Evolutionary conservation across 139 green algal species (phyloP).

Genomic region (Haematococcus lacustris): DNA sequence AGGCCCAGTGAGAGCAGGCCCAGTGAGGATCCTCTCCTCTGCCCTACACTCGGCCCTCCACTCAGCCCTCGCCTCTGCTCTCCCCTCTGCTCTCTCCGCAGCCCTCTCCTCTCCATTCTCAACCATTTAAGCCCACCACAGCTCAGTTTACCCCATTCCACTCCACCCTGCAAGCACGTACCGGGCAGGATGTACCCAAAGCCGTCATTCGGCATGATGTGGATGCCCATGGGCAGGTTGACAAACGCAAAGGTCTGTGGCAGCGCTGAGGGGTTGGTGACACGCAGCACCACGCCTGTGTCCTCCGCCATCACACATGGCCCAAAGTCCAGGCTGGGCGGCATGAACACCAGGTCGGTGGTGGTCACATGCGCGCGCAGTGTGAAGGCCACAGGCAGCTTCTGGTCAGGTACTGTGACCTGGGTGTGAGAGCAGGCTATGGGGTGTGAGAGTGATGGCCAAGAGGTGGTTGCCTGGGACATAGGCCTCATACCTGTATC

Average conservation of each 20-base stretch:
- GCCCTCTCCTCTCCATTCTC: no score
- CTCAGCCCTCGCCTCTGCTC: no score
- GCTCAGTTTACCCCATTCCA: no score
- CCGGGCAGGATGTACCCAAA: constrained; percentile 52
- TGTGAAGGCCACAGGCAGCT: constrained; percentile 40
- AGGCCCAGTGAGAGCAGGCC: no score
- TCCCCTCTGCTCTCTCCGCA: no score
- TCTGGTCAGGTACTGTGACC: constrained; percentile 43
- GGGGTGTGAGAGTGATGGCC: background rate
- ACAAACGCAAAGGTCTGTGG: constrained; percentile 52
- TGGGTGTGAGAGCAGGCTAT: constrained; percentile 5
- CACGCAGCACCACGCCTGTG: constrained; percentile 28
- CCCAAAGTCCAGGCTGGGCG: constrained; percentile 45
- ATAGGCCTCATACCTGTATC: no score
- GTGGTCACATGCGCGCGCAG: constrained; percentile 41
- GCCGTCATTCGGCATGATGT: constrained; percentile 34
- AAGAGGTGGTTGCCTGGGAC: no score
- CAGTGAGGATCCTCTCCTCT: no score
- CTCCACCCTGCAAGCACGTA: no score
- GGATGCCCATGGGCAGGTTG: constrained; percentile 31
- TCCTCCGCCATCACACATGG: constrained; percentile 36
- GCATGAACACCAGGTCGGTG: constrained; percentile 42
- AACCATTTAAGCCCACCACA: no score
- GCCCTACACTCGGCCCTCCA: no score
- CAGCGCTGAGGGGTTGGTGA: constrained; percentile 47